Conservation (phyloP, 225 moss, liverwort and hornwort species). For the Lunularia cruciata region DNA sequence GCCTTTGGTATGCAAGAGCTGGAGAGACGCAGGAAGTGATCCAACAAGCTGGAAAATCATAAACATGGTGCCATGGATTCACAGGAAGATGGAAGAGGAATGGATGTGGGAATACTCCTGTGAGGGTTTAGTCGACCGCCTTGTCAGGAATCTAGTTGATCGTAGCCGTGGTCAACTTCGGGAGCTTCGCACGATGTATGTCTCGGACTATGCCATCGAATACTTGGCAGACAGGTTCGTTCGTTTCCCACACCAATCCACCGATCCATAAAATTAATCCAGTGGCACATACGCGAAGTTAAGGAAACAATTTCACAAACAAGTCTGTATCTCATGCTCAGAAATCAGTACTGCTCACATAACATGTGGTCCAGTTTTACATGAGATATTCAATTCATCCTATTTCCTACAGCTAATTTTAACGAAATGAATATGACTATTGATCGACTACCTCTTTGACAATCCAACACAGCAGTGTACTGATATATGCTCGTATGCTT, state of each 20-base stretch:
- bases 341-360: no score
- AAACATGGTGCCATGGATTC: conserved; percentile 46
- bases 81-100: conserved; percentile 28
- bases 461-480: background rate
- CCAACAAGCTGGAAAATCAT: conserved; percentile 39
- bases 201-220: conserved; percentile 35
- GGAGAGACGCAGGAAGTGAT: conserved; percentile 32
- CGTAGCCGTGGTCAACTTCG: conserved; percentile 40
- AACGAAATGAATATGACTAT: no score
- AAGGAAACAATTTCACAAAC: no score
- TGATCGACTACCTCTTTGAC: background rate
- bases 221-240: conserved; percentile 45
- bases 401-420: no score
- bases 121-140: conserved; percentile 30
- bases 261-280: no score
- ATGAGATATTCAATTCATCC: no score
- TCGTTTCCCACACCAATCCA: background rate
- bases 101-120: conserved; percentile 39
- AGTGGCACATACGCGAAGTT: no score
- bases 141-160: conserved; percentile 37
- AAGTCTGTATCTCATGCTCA: no score
- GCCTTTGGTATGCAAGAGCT: conserved; percentile 38
- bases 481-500: background rate
- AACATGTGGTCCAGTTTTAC: no score
- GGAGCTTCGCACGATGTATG: conserved; percentile 45